Base-by-base conservation (phyloP, 179 eudicot genomes). In the Heliamphora pulchella region DNA sequence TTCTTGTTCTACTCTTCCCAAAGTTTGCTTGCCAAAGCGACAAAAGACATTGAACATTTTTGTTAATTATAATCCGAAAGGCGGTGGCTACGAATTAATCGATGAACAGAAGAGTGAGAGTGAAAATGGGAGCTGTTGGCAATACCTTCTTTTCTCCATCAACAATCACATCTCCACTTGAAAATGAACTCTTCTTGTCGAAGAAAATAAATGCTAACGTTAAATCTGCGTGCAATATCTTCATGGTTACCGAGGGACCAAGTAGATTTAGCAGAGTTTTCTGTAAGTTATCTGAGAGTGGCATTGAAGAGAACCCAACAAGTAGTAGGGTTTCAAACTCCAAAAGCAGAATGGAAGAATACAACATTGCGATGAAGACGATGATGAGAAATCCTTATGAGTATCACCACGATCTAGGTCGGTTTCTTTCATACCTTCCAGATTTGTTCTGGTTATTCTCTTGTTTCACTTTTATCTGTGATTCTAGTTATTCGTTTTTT, bases 321-420 rank as follows among this genome's bases (percentile, higher is more conserved):
- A 54, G 47, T 62, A 53, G 1, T 13, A 62, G 10, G 17, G 63
- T 74, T 10, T 53, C 77, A 22, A 48, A 31, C 41, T 53, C 84
- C 64, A 86, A 54, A 66, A 82, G 74, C 75, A 89, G 82, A 70
- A 87, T 89, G 93, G 92, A 93, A 53, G 97, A 94, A 48, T 94
- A 94, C 81, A 94, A 94, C 72, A 79, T 68, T 74, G 93, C 93
- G 1, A 94, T 94, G 98, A 94, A 89, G 88, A 87, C 71, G 54
- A 87, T 90, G 97, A 94, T 93, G 98, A 93, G 91, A 84, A 94
- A 87, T 82, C 97, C 98, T 7, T 93, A 93, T 85, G 98, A 94
- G 55, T 94, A 94, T 86, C 98, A 94, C 77, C 98, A 94, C 83
- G 97, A 93, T 80, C 96, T 94, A 66, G 98, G 98, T 93, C 59